Conservation (phyloP, 2,329 filamentous ascomycete genomes). For the Thielaviopsis euricoi region DNA sequence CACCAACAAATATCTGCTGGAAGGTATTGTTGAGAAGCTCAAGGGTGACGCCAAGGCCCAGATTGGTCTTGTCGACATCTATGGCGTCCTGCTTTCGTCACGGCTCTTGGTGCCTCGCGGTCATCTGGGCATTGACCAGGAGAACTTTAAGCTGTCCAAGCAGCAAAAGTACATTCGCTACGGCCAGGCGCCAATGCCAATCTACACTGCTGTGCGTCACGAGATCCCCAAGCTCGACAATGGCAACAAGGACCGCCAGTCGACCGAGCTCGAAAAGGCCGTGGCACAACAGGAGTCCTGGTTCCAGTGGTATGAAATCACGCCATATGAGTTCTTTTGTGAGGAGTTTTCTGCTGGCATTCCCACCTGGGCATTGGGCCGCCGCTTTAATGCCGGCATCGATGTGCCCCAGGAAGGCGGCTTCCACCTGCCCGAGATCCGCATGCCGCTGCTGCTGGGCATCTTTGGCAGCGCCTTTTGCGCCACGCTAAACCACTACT, state of each 20-base stretch:
- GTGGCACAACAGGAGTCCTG: conserved; percentile 50
- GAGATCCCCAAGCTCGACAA: conserved; percentile 54
- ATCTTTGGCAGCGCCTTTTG: conserved; percentile 97
- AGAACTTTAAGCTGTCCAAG: conserved; percentile 81
- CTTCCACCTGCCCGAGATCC: conserved; percentile 63
- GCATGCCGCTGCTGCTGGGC: conserved; percentile 71
- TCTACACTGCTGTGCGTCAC: conserved; percentile 89
- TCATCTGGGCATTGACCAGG: conserved; percentile 44
- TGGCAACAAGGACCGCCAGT: conserved; percentile 13
- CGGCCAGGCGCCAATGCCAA: conserved; percentile 73
- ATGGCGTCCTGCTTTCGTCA: conserved; percentile 71
- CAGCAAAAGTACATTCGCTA: conserved; percentile 61
- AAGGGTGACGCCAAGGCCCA: conserved; percentile 62
- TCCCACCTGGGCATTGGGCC: conserved; percentile 82
- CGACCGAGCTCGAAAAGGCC: conserved; percentile 32
- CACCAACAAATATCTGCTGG: conserved; percentile 81
- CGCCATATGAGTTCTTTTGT: conserved; percentile 88
- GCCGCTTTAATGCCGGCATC: conserved; percentile 58
- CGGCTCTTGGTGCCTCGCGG: conserved; percentile 70
- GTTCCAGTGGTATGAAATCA: conserved; percentile 98
- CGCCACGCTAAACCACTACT: conserved; percentile 89
- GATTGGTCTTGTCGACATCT: conserved; percentile 85
- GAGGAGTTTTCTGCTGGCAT: conserved; percentile 86
- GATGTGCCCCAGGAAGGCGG: conserved; percentile 48
- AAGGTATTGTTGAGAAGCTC: conserved; percentile 79